phyloP scores from a whole-genome alignment of 345 rosid species.

The Melaleuca alternifolia region DNA sequence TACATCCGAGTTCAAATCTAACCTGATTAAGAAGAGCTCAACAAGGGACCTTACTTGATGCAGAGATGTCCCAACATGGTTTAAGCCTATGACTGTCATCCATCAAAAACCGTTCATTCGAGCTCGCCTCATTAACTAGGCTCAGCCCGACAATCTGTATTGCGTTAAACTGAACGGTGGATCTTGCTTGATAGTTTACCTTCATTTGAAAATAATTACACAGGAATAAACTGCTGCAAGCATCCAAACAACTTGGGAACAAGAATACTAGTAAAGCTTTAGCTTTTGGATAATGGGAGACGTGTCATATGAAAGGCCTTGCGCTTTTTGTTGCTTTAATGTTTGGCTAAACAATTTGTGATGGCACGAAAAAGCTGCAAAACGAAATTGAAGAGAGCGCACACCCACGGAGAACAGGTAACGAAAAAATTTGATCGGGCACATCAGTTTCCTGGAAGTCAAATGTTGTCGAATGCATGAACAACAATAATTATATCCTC shows the following conservation, averaged over 20 bases:
- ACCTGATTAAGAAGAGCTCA: neutral
- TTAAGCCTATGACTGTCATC: constrained; percentile 3
- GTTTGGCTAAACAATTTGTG: neutral
- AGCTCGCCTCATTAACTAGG: neutral
- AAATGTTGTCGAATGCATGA: neutral
- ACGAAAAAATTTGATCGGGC: neutral
- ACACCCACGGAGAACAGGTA: neutral
- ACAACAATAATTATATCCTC: neutral
- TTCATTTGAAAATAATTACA: neutral
- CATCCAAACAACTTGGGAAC: neutral
- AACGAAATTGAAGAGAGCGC: neutral
- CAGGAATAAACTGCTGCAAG: neutral
- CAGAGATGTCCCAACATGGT: constrained; percentile 16
- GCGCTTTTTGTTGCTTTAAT: neutral
- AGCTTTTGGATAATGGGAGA: neutral
- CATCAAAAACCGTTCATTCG: neutral
- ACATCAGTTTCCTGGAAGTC: neutral
- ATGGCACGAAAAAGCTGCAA: neutral
- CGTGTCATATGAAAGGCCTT: neutral
- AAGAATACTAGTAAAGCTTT: neutral
- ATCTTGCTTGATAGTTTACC: neutral
- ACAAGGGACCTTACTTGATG: neutral
- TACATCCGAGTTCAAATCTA: neutral
- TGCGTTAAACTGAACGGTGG: neutral
- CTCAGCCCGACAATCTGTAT: neutral